phyloP scores from a whole-genome alignment of 257 asterid genomes.

The Cynanchum wilfordii region DNA sequence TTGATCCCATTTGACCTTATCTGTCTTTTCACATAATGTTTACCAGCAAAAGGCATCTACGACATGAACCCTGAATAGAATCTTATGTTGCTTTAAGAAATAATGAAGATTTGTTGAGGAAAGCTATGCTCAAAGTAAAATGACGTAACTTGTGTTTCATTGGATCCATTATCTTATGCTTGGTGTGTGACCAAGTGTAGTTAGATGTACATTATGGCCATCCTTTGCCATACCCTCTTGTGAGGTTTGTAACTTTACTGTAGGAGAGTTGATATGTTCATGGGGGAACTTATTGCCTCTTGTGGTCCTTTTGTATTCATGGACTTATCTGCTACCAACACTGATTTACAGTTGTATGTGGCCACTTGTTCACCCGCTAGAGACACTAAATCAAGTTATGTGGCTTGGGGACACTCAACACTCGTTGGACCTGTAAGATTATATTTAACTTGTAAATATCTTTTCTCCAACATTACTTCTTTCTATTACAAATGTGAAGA shows the following conservation, averaged over 20 bases:
- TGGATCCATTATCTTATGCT: not conserved
- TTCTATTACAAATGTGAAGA: not conserved
- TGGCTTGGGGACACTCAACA: slow-evolving; percentile 95
- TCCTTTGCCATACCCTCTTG: not conserved
- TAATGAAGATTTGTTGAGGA: not conserved
- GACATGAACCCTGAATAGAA: not conserved
- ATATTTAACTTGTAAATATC: slow-evolving; percentile 2
- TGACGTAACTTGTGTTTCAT: not conserved
- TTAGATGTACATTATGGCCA: not conserved
- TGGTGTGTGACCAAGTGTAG: not conserved
- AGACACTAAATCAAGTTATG: slow-evolving; percentile 62
- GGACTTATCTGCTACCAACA: slow-evolving; percentile 13
- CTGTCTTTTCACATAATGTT: too few relatives aligned
- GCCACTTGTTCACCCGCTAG: slow-evolving; percentile 94
- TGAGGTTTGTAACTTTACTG: not conserved
- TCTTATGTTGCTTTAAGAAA: not conserved
- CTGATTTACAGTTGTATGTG: slow-evolving; percentile 57
- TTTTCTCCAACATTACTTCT: not conserved
- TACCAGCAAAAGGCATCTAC: too few relatives aligned
- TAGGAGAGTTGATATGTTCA: not conserved
- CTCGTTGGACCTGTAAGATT: slow-evolving; percentile 75
- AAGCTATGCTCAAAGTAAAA: not conserved
- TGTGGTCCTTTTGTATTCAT: not conserved
- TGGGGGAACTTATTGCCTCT: not conserved
- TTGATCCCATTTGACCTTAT: too few relatives aligned